Evolutionary conservation across 1,284 basidiomycete genomes (phyloP).

Genomic region (Trametes sp.): DNA sequence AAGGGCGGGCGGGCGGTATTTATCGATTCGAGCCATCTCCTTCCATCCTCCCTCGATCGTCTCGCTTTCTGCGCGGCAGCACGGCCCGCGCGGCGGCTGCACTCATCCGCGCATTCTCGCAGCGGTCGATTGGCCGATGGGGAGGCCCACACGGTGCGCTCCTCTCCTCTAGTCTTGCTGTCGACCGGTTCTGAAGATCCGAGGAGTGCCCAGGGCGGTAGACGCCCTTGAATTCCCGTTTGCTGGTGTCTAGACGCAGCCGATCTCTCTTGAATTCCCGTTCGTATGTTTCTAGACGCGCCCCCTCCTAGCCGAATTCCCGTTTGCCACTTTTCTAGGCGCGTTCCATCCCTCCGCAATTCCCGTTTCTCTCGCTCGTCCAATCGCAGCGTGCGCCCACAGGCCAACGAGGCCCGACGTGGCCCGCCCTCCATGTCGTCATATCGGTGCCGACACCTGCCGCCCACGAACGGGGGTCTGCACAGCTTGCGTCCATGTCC

Average conservation of each 20-base stretch:
- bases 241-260: neutral
- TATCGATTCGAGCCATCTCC: constrained; percentile 18
- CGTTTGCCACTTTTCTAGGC: neutral
- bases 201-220: neutral
- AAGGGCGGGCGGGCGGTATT: constrained; percentile 3
- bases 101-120: neutral
- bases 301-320: neutral
- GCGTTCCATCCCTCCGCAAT: neutral
- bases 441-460: constrained; percentile 11
- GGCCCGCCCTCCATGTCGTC: constrained; percentile 13
- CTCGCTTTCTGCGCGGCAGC: neutral
- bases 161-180: neutral
- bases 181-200: neutral
- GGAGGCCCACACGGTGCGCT: neutral
- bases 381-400: neutral
- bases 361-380: neutral
- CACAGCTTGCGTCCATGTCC: too few relatives aligned
- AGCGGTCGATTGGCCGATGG: too few relatives aligned
- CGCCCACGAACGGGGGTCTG: neutral
- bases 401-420: constrained; percentile 15
- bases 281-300: neutral
- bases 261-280: neutral
- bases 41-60: constrained; percentile 5
- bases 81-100: neutral
- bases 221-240: neutral